These are phyloP conservation scores for Tulasnella calospora DNA, from an alignment of 768 basidiomycete species.

Conservation along the genomic window DNA sequence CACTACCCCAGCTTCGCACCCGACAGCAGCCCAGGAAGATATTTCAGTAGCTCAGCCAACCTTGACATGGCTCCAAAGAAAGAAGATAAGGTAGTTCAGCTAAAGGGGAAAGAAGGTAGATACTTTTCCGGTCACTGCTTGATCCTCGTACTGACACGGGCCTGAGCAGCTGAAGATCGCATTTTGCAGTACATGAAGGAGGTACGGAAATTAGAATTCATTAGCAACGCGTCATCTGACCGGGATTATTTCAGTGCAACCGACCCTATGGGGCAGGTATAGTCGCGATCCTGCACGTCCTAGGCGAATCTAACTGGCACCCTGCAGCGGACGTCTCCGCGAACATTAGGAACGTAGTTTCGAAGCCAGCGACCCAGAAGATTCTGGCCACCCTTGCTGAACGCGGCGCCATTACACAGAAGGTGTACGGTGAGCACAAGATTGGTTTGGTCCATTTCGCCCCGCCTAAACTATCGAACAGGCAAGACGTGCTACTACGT, in stretches of 20 bases:
- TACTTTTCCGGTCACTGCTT: background rate
- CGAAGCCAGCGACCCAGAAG: slow-evolving; percentile 80
- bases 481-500: slow-evolving; percentile 87
- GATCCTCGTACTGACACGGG: background rate
- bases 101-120: slow-evolving; percentile 72
- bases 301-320: background rate
- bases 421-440: slow-evolving; percentile 62
- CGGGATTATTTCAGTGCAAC: slow-evolving; percentile 56
- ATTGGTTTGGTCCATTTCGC: background rate
- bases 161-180: slow-evolving; percentile 58
- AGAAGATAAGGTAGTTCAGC: slow-evolving; percentile 39
- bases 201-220: slow-evolving; percentile 38
- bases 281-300: slow-evolving; percentile 3
- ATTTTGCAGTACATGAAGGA: slow-evolving; percentile 74
- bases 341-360: slow-evolving; percentile 83
- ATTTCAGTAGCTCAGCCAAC: background rate
- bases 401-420: slow-evolving; percentile 74
- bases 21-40: background rate
- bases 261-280: slow-evolving; percentile 76
- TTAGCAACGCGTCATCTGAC: slow-evolving; percentile 34
- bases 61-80: slow-evolving; percentile 13
- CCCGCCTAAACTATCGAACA: slow-evolving; percentile 33
- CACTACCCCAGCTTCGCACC: background rate
- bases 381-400: slow-evolving; percentile 78
- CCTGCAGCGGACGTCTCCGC: slow-evolving; percentile 71